These are phyloP conservation scores for Perkinsus olseni DNA, from an alignment of 169 alveolate genomes.

Conservation along the genomic window DNA sequence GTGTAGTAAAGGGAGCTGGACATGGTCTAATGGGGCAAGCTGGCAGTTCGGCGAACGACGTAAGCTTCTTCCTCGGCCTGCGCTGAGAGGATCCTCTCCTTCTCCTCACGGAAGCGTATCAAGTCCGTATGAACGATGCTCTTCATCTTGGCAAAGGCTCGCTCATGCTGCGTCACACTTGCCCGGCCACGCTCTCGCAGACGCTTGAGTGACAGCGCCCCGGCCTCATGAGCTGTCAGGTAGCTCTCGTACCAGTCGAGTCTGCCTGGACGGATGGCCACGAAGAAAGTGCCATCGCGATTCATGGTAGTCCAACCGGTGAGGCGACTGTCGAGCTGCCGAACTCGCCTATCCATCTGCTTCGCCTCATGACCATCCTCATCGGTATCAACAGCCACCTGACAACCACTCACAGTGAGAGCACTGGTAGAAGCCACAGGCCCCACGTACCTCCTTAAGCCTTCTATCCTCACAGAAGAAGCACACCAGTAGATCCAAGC, in stretches of 20 bases:
- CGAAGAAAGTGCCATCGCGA: neutral
- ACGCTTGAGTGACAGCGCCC: neutral
- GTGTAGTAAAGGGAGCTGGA: neutral
- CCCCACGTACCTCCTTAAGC: neutral
- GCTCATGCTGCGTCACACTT: neutral
- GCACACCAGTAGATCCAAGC: neutral
- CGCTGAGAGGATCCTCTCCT: neutral
- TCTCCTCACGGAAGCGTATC: neutral
- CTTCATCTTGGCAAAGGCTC: neutral
- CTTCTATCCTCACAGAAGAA: neutral
- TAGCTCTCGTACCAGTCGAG: neutral
- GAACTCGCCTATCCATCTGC: neutral
- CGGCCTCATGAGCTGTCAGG: neutral
- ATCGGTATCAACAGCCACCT: neutral
- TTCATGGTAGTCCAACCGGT: neutral
- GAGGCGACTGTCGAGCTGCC: neutral
- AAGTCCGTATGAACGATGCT: neutral
- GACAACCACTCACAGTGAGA: neutral
- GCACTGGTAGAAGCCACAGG: too few relatives aligned
- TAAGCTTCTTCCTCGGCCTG: neutral
- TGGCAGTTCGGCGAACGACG: neutral
- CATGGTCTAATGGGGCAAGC: too few relatives aligned
- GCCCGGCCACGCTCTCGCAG: neutral
- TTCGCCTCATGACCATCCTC: neutral
- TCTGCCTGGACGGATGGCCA: neutral